phyloP scores from a whole-genome alignment of 192 early-diverging fungal genomes.

The Coemansia sp. region DNA sequence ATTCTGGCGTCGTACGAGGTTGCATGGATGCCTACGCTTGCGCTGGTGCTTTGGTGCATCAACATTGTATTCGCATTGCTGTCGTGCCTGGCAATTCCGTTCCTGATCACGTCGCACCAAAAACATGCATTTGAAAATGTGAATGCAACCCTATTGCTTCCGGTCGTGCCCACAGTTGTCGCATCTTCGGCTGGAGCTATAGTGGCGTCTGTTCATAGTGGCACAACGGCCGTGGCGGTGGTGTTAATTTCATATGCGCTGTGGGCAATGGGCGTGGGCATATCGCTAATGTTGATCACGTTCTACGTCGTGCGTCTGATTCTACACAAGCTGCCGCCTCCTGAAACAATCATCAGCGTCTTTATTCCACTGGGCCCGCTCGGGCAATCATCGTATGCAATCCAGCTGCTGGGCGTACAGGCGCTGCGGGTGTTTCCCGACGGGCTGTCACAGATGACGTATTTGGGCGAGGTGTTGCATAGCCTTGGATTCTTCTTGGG shows the following conservation, averaged over 20 bases:
- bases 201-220: constrained; percentile 25
- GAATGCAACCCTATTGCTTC: constrained; percentile 54
- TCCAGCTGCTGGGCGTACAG: constrained; percentile 52
- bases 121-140: constrained; percentile 44
- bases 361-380: constrained; percentile 60
- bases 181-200: constrained; percentile 47
- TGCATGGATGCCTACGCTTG: constrained; percentile 43
- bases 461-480: constrained; percentile 34
- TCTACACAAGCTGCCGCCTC: constrained; percentile 54
- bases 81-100: constrained; percentile 44
- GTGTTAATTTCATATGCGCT: constrained; percentile 54
- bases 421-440: constrained; percentile 32
- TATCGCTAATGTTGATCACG: constrained; percentile 46
- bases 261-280: constrained; percentile 53
- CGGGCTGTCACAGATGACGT: constrained; percentile 24
- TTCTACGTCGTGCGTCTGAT: constrained; percentile 56
- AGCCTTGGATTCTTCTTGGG: constrained; percentile 33
- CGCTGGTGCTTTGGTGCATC: constrained; percentile 52
- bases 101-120: constrained; percentile 46
- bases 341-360: constrained; percentile 54
- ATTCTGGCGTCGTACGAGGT: constrained; percentile 23
- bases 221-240: constrained; percentile 17
- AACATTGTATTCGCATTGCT: constrained; percentile 41
- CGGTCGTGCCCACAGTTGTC: constrained; percentile 57
- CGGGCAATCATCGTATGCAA: constrained; percentile 55